Evolutionary conservation across 2,329 filamentous ascomycete genomes (phyloP).

Genomic region (Amesomyces nigricolor): DNA sequence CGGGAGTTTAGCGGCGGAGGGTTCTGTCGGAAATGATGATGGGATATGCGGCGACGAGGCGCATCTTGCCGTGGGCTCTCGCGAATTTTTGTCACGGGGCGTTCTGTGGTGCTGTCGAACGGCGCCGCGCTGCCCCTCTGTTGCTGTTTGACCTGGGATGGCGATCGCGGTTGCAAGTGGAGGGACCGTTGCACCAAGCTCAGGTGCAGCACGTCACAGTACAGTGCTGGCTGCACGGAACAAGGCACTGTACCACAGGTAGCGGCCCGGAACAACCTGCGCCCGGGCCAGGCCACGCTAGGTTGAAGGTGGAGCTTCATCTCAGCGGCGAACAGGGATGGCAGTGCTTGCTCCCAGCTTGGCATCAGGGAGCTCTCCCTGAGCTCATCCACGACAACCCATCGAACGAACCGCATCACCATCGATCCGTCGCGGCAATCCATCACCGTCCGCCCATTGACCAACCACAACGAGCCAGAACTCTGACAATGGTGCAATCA

Average conservation of each 20-base stretch:
- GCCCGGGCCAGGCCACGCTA: not conserved
- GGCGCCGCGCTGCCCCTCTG: conserved; percentile 1
- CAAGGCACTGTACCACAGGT: not conserved
- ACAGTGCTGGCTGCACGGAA: not conserved
- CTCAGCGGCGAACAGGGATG: not conserved
- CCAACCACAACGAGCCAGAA: not conserved
- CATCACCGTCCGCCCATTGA: not conserved
- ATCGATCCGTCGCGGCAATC: conserved; percentile 2
- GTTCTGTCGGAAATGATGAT: conserved; percentile 8
- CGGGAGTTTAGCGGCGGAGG: conserved; percentile 15
- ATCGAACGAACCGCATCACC: not conserved
- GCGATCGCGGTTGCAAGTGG: conserved; percentile 1
- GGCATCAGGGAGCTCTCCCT: not conserved
- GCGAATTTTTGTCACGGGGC: not conserved
- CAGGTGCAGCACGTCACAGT: conserved; percentile 19
- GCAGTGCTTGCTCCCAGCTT: not conserved
- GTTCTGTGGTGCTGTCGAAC: not conserved
- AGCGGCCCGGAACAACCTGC: conserved; percentile 10
- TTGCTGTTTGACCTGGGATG: not conserved
- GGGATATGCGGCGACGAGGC: conserved; percentile 2
- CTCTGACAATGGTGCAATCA: conserved; percentile 43
- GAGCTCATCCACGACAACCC: conserved; percentile 4
- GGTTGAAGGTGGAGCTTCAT: not conserved
- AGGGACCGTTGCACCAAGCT: not conserved
- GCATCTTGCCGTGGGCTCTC: conserved; percentile 18